Evolutionary conservation across 306 rosid species (phyloP), one percentile per base, ranked within the genome.

Genomic region (Cyclanthera cordifolia): DNA sequence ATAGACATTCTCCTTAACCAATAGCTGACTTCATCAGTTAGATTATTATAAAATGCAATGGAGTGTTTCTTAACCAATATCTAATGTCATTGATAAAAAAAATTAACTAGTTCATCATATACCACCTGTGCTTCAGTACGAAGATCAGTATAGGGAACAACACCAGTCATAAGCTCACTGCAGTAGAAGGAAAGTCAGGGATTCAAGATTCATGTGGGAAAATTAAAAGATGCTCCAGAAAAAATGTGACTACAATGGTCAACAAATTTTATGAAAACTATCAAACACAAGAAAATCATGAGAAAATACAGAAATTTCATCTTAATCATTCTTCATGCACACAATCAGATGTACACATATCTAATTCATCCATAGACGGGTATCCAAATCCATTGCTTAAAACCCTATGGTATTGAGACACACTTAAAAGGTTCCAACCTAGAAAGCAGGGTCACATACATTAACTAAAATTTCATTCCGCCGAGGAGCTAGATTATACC

Each of bases 81-180:
- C 48, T 8, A 61, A 9, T 61, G 4, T 20, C 27, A 61, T 30
- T 58, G 66, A 23, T 58, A n/a, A 61, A 4, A 20, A 20, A 15
- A 28, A 61, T 34, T 17, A 61, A 61, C 14, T 61, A 39, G 20
- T 61, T 9, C 49, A 34, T 37, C 68, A 68, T 52, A 72, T 57
- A 85, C 72, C 60, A 91, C 97, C 90, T 93, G 95, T 0, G 91
- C 88, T 83, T 87, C 96, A 41, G 95, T 79, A 63, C 94, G 91
- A 74, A 93, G 96, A 89, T 89, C 96, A 20, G 98, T 93, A 69
- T 93, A 87, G 63, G 98, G 96, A 76, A 93, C 91, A 82, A 93
- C 95, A 70, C 96, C 95, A 37, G 98, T 89, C 53, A 93, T 85
- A 76, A 89, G 91, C 82, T 93, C 98, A 59, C 97, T 91, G 95